Conservation (phyloP, 2,329 filamentous ascomycete genomes). For the Pyrenochaeta sp. region DNA sequence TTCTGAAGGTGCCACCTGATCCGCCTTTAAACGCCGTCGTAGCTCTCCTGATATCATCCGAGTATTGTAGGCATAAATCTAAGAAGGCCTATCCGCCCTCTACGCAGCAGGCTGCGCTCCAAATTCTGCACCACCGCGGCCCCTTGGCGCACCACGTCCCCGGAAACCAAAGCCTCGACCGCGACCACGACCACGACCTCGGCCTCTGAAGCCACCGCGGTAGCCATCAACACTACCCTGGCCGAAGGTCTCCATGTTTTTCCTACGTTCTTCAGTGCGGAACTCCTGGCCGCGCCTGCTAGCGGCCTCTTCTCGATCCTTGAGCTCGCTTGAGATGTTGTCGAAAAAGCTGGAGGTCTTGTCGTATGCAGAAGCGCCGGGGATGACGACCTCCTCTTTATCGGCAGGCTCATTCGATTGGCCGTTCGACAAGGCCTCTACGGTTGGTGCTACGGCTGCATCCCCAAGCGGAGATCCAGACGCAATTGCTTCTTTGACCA, state of each 20-base stretch:
- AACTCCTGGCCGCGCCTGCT: constrained; percentile 79
- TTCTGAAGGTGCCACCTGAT: not conserved
- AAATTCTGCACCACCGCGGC: constrained; percentile 37
- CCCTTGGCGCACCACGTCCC: constrained; percentile 53
- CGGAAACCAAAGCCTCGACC: constrained; percentile 58
- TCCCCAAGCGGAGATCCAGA: constrained; percentile 74
- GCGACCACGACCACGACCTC: constrained; percentile 76
- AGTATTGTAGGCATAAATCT: not conserved
- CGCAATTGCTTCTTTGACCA: constrained; percentile 88
- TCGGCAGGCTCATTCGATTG: constrained; percentile 45
- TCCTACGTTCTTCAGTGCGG: constrained; percentile 90
- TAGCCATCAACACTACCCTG: constrained; percentile 92
- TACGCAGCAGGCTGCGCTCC: constrained; percentile 35
- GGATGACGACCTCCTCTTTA: constrained; percentile 58
- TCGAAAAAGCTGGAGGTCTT: constrained; percentile 94
- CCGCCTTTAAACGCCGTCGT: not conserved
- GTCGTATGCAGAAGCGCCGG: constrained; percentile 72
- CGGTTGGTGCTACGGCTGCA: constrained; percentile 30
- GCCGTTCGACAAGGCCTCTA: constrained; percentile 49
- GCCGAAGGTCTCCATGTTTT: constrained; percentile 97
- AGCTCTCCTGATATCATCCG: not conserved
- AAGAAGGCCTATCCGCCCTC: constrained; percentile 3
- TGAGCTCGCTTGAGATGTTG: constrained; percentile 94
- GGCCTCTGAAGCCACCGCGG: constrained; percentile 78
- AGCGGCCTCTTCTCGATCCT: constrained; percentile 80